phyloP scores from a whole-genome alignment of 1,284 basidiomycete genomes.

The Cutaneotrichosporon mucoides region DNA sequence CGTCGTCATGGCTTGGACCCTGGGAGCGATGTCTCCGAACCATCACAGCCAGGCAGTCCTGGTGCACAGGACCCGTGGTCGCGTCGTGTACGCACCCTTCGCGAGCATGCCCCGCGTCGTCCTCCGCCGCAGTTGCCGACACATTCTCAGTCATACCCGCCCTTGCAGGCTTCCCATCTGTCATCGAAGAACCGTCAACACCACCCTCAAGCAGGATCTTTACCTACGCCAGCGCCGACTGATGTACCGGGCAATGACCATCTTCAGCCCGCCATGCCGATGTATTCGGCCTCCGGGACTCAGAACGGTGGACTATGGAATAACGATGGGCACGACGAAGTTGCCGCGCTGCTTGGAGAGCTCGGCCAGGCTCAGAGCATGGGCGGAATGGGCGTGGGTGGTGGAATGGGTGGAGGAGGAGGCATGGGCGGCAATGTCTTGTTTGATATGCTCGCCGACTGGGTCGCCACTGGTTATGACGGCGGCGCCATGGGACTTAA shows the following conservation, averaged over 20 bases:
- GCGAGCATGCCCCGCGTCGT: conserved; percentile 5
- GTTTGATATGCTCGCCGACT: conserved; percentile 11
- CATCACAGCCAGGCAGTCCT: conserved; percentile 13
- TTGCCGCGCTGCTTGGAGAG: conserved; percentile 10
- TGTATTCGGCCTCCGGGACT: conserved; percentile 2
- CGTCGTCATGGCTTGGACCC: conserved; percentile 19
- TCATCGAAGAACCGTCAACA: neutral
- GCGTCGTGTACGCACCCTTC: conserved; percentile 8
- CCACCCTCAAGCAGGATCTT: neutral
- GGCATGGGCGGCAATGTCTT: neutral
- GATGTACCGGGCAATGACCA: conserved; percentile 1
- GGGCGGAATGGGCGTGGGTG: neutral
- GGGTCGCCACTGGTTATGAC: conserved; percentile 17
- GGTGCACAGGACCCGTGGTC: conserved; percentile 15
- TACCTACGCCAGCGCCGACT: conserved; percentile 2
- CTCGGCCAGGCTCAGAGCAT: conserved; percentile 1
- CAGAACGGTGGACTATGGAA: neutral
- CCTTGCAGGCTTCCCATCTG: neutral
- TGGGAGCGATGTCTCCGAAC: conserved; percentile 4
- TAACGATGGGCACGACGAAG: conserved; percentile 8
- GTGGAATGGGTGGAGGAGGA: neutral
- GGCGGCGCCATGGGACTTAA: neutral
- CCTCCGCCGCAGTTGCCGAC: neutral
- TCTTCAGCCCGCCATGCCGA: neutral
- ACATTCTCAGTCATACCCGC: neutral